phyloP scores from a whole-genome alignment of 768 basidiomycete species.

The Artomyces pyxidatus region DNA sequence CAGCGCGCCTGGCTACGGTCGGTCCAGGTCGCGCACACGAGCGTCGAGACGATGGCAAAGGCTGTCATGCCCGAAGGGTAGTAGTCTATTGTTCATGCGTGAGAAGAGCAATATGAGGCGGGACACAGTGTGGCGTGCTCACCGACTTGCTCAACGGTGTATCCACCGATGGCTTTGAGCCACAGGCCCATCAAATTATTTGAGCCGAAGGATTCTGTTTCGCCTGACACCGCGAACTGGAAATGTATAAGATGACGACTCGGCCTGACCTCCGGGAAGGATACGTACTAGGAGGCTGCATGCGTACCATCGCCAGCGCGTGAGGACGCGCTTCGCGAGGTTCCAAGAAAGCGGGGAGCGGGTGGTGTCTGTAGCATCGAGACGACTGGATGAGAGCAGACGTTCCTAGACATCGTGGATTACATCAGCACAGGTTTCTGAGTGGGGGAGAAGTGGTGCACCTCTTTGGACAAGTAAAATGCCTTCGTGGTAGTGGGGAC shows the following conservation, averaged over 20 bases:
- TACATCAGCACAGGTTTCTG: neutral
- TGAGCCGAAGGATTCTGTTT: conserved; percentile 60
- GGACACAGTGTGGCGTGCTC: conserved; percentile 8
- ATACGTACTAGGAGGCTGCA: conserved; percentile 50
- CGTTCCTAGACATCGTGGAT: conserved; percentile 35
- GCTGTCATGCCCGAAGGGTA: conserved; percentile 62
- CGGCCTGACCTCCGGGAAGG: neutral
- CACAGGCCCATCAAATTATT: conserved; percentile 72
- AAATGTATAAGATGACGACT: neutral
- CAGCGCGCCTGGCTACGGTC: conserved; percentile 51
- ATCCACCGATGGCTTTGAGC: conserved; percentile 53
- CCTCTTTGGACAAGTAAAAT: conserved; percentile 55
- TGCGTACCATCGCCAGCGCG: conserved; percentile 61
- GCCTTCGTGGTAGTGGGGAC: conserved; percentile 55
- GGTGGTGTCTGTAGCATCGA: conserved; percentile 34
- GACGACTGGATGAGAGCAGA: conserved; percentile 40
- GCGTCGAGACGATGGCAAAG: conserved; percentile 54
- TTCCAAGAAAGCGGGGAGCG: conserved; percentile 39
- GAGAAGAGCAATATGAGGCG: neutral
- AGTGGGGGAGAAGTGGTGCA: conserved; percentile 12
- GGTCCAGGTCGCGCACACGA: conserved; percentile 57
- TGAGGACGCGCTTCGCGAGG: conserved; percentile 39
- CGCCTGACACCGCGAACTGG: conserved; percentile 61
- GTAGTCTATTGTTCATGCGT: conserved; percentile 25
- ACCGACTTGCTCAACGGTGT: conserved; percentile 57